Evolutionary conservation across 1,284 basidiomycete species (phyloP).

Genomic region (Cryptococcus sp.): DNA sequence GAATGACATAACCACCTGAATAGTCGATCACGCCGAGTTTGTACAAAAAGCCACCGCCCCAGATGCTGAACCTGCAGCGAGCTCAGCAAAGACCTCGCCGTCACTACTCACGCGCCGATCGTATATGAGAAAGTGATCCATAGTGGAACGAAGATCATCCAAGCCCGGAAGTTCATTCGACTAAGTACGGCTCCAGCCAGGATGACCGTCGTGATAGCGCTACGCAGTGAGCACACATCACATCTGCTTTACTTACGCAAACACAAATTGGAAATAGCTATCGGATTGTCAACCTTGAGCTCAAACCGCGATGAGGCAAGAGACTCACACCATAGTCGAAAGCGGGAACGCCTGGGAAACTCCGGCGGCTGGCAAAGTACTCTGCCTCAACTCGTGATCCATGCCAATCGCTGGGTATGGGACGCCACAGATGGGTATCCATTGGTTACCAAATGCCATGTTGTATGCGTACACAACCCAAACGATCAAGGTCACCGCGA

Average conservation of each 20-base stretch:
- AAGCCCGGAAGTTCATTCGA: constrained; percentile 27
- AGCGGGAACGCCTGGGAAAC: constrained; percentile 13
- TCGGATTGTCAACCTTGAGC: too few species aligned
- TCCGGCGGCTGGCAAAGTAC: constrained; percentile 15
- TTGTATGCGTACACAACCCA: constrained; percentile 28
- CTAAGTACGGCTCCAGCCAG: constrained; percentile 26
- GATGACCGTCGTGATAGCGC: constrained; percentile 25
- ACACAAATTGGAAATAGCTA: constrained; percentile 26
- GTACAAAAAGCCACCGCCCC: constrained; percentile 27
- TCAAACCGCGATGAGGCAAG: background rate
- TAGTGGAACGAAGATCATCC: constrained; percentile 22
- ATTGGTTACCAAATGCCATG: constrained; percentile 23
- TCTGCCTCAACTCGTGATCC: constrained; percentile 12
- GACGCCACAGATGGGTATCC: constrained; percentile 21
- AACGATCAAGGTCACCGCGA: constrained; percentile 20
- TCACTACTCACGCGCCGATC: constrained; percentile 12
- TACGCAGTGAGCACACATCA: background rate
- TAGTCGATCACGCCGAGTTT: constrained; percentile 27
- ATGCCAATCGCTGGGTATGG: constrained; percentile 20
- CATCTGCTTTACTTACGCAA: constrained; percentile 14
- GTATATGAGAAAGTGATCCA: too few species aligned
- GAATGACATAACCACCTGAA: constrained; percentile 25
- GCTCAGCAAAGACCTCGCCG: constrained; percentile 14
- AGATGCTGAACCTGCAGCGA: constrained; percentile 20
- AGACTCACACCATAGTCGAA: constrained; percentile 20